phyloP scores from a whole-genome alignment of 2,329 filamentous ascomycete genomes.

The Aureobasidium subglaciale region DNA sequence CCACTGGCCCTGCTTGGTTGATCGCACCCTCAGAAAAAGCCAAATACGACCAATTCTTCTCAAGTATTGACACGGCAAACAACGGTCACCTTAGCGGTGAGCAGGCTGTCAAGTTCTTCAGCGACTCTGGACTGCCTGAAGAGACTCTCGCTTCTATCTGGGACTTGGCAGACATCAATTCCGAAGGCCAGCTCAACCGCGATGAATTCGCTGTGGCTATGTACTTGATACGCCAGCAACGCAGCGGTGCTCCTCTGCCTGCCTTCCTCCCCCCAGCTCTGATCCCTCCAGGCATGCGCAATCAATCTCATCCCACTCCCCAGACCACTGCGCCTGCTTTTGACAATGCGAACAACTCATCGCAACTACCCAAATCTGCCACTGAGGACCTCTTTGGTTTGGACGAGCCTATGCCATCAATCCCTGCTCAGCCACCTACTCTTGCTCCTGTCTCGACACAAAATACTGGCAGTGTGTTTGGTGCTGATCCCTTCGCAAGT shows the following conservation, averaged over 20 bases:
- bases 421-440: conserved; percentile 35
- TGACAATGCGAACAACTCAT: conserved; percentile 38
- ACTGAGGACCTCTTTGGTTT: conserved; percentile 91
- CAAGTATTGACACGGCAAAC: conserved; percentile 70
- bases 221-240: conserved; percentile 89
- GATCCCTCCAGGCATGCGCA: conserved; percentile 79
- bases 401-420: conserved; percentile 58
- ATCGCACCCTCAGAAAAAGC: conserved; percentile 77
- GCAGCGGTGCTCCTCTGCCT: conserved; percentile 64
- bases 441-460: conserved; percentile 50
- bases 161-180: conserved; percentile 93
- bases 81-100: conserved; percentile 86
- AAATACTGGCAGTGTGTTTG: conserved; percentile 60
- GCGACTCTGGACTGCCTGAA: conserved; percentile 81
- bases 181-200: conserved; percentile 72
- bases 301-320: conserved; percentile 44
- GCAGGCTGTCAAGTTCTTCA: conserved; percentile 89
- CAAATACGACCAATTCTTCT: conserved; percentile 81
- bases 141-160: conserved; percentile 89
- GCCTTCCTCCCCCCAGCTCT: conserved; percentile 71
- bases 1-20: conserved; percentile 66
- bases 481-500: conserved; percentile 55
- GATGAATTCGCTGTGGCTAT: conserved; percentile 97
- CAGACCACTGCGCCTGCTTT: conserved; percentile 47
- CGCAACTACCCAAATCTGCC: conserved; percentile 62